phyloP scores from a whole-genome alignment of 352 stramenopile species.

The Globisporangium sylvaticum region DNA sequence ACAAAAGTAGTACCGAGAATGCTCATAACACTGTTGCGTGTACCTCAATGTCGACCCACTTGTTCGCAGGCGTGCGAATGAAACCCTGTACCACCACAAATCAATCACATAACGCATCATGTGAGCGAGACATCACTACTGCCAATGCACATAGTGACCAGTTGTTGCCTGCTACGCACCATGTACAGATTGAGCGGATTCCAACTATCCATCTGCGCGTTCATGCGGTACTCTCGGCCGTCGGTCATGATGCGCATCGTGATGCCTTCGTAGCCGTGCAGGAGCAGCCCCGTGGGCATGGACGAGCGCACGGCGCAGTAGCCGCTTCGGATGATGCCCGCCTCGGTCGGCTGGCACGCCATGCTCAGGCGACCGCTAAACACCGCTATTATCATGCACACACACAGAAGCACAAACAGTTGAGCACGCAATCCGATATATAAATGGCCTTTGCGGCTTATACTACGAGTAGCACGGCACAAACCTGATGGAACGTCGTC shows the following conservation, averaged over 20 bases:
- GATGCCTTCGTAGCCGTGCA: slow-evolving; percentile 83
- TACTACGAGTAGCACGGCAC: neutral
- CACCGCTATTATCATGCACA: slow-evolving; percentile 37
- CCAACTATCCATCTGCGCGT: slow-evolving; percentile 83
- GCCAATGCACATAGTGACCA: no score
- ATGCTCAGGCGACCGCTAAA: slow-evolving; percentile 70
- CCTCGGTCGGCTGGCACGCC: slow-evolving; percentile 73
- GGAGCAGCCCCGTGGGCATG: slow-evolving; percentile 43
- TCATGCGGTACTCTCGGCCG: slow-evolving; percentile 80
- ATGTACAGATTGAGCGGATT: slow-evolving; percentile 88
- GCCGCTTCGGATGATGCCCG: slow-evolving; percentile 73
- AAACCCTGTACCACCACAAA: slow-evolving; percentile 45
- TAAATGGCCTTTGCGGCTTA: no score
- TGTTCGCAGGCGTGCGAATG: slow-evolving; percentile 67
- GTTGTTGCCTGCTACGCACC: slow-evolving; percentile 24
- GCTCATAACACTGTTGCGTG: neutral
- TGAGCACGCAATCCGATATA: no score
- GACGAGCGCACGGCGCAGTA: slow-evolving; percentile 76
- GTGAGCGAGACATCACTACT: no score
- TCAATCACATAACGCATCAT: neutral
- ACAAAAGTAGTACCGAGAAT: neutral
- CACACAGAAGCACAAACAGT: slow-evolving; percentile 1
- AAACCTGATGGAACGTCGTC: slow-evolving; percentile 51
- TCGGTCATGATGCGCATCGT: slow-evolving; percentile 86
- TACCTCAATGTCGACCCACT: slow-evolving; percentile 84